These are phyloP conservation scores for Erysimum cheiranthoides DNA, from an alignment of 345 rosid genomes.

Conservation along the genomic window DNA sequence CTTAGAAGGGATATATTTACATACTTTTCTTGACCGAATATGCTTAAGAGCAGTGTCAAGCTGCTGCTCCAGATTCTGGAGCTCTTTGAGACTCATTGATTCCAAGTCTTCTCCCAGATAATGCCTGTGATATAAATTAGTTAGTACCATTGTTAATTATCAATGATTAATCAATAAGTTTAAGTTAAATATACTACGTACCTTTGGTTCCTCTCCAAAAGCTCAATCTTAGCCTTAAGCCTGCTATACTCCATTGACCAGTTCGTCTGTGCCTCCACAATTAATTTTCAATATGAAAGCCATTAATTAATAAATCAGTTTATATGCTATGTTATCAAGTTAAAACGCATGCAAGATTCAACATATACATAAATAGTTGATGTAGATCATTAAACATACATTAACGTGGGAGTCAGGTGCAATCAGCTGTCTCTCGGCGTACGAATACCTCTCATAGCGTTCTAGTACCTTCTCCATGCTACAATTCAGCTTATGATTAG, in stretches of 20 bases:
- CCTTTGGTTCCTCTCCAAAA: slow-evolving; percentile 84
- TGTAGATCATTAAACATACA: slow-evolving; percentile 36
- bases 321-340: background rate
- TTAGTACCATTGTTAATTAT: background rate
- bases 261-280: slow-evolving; percentile 52
- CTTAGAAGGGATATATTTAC: background rate
- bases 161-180: background rate
- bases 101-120: slow-evolving; percentile 83
- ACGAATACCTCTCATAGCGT: slow-evolving; percentile 68
- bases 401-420: slow-evolving; percentile 45
- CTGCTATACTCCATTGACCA: slow-evolving; percentile 79
- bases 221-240: slow-evolving; percentile 83
- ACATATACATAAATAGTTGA: background rate
- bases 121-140: slow-evolving; percentile 55
- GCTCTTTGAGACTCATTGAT: slow-evolving; percentile 66
- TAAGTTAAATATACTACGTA: slow-evolving; percentile 26
- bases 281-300: background rate
- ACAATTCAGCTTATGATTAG: slow-evolving; percentile 28
- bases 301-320: background rate
- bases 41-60: slow-evolving; percentile 83
- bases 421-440: slow-evolving; percentile 57
- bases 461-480: slow-evolving; percentile 77
- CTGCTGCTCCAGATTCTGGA: slow-evolving; percentile 89
- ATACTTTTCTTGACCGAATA: slow-evolving; percentile 71
- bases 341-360: slow-evolving; percentile 18